Base-by-base conservation (phyloP, 176 grass and related monocot species). In the Ampelocalamus luodianensis region DNA sequence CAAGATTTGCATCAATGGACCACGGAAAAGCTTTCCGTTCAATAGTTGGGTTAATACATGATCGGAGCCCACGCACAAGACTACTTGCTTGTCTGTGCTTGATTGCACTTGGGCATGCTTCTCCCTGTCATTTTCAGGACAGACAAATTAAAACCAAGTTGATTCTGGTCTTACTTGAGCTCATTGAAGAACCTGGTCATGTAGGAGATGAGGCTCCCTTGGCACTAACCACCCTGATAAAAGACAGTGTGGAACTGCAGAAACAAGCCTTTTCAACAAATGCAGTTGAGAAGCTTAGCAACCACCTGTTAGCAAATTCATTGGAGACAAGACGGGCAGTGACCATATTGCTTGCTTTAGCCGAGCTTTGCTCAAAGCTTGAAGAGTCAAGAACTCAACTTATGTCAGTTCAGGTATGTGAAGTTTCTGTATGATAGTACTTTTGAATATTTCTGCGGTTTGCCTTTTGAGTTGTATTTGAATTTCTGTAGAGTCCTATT, bases 181-280 rank as follows among this genome's bases (percentile, higher is more conserved):
- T 99, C 36, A 79, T 92, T 61, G 91, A 99, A 91, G 93, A 99
- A 85, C 86, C 81, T 71, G 91, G 90, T 78, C 77, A 77, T 49
- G 89, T 96, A 61, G 96, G 96, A 81, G 91, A 96, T 77, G 96
- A 99, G 84, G 96, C 93, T 74, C 93, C 96, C 34, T 89, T 91
- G 74, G 93, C 92, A 82, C 90, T 99, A 89, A 99, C 87, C 32
- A 85, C 62, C 72, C 83, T 99, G 32, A 94, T 96, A 79, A 89
- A 85, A 82, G 96, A 94, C 72, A 92, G 88, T 73, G 87, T 92
- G 69, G 96, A 99, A 54, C 77, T 99, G 81, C 96, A 99, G 77
- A 99, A 89, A 79, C 88, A 94, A 85, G 93, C 93, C 11, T 59
- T 94, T 83, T 90, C 87, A 78, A 71, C 84, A 43, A 96, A 92